Evolutionary conservation across 2,329 filamentous ascomycete genomes (phyloP).

Genomic region (Pseudogymnoascus sp.): DNA sequence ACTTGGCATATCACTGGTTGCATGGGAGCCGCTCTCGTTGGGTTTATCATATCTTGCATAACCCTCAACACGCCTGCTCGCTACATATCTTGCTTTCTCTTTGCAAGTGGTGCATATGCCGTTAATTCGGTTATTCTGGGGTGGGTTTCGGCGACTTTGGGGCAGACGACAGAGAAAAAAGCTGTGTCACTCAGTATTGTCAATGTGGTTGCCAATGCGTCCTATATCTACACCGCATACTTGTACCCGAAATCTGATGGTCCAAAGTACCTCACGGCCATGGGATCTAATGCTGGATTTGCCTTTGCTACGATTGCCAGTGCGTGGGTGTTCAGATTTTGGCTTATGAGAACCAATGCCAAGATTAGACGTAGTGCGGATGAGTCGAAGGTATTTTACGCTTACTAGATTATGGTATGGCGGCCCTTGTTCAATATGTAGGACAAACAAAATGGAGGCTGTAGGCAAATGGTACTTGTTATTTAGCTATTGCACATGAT

Average conservation of each 20-base stretch:
- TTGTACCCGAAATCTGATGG: constrained; percentile 24
- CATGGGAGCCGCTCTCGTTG: constrained; percentile 25
- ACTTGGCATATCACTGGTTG: constrained; percentile 28
- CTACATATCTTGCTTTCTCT: constrained; percentile 29
- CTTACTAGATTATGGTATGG: constrained; percentile 13
- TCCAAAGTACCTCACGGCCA: constrained; percentile 29
- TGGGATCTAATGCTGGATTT: constrained; percentile 27
- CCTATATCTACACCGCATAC: constrained; percentile 21
- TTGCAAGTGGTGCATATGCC: constrained; percentile 27
- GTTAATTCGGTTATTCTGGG: constrained; percentile 26
- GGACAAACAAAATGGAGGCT: neutral
- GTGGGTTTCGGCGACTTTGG: constrained; percentile 21
- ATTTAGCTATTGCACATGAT: neutral
- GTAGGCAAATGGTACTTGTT: neutral
- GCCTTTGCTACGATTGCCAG: constrained; percentile 28
- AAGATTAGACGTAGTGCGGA: constrained; percentile 19
- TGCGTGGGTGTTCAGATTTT: constrained; percentile 31
- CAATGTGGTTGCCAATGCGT: constrained; percentile 16
- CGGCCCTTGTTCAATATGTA: neutral
- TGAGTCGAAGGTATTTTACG: constrained; percentile 15
- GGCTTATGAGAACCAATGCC: constrained; percentile 29
- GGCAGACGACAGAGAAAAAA: constrained; percentile 20
- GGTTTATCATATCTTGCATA: constrained; percentile 25
- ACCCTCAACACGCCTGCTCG: constrained; percentile 26
- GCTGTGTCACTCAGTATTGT: constrained; percentile 19